Evolutionary conservation across 164 flowering plant genomes (phyloP), one percentile per base, ranked within the genome.

Genomic region (Vitis cinerea): DNA sequence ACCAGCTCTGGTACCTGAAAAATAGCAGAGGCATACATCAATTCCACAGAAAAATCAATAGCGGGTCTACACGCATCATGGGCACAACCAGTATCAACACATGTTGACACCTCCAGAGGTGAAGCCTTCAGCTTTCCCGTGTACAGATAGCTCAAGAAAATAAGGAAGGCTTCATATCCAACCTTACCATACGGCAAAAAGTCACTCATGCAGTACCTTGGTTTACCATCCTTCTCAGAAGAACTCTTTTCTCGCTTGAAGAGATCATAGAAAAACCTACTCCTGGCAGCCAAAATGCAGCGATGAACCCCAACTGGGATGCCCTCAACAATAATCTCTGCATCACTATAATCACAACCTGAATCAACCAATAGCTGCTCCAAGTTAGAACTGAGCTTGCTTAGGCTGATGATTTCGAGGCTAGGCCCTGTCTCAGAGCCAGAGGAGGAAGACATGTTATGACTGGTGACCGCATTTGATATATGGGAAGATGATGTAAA

Each of bases 31-130:
- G 86, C 88, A 81, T 89, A 89, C 81, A 86, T 77, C 81, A 91
- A 70, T 55, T 91, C 91, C 61, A 88, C 93, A 1, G 75, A 74
- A 74, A 82, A 87, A 69, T 79, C 67, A 54, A 91, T 82, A 12
- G 94, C 86, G 17, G 97, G 94, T 15, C 88, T 70, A 70, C 97
- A 91, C 0, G 88, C 82, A 55, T 84, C 84, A 77, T 91, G 97
- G 12, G 72, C 68, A 76, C 97, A 91, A 10, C 50, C 59, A 65
- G 64, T 61, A 71, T 89, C 88, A 63, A 88, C 94, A 63, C 97
- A 91, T 0, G 88, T 83, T 3, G 93, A 89, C 11, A 87, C 91
- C 68, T 85, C 90, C 11, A 67, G 67, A 0, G 92, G 97, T 52
- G 72, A 80, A 54, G 84, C 72, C 77, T 82, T 88, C 50, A 88